phyloP scores from a whole-genome alignment of 2,329 filamentous ascomycete species.

The Colletotrichum falcatum region DNA sequence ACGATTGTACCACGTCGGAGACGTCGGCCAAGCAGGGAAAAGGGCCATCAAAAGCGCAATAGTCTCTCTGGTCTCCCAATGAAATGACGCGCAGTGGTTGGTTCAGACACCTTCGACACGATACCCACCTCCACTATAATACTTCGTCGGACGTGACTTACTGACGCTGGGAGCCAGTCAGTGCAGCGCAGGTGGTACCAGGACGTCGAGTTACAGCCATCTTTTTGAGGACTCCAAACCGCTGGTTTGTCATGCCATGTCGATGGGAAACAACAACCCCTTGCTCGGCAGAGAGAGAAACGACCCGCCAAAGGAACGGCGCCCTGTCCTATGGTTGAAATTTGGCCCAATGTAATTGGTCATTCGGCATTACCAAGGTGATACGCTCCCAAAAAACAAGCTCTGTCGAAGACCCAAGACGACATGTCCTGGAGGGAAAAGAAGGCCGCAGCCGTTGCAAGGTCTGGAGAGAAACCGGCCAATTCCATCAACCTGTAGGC shows the following conservation, averaged over 20 bases:
- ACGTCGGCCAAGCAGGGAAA: neutral
- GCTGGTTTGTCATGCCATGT: neutral
- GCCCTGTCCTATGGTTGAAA: neutral
- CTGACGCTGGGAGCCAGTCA: neutral
- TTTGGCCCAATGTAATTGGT: neutral
- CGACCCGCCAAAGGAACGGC: neutral
- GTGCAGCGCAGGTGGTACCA: neutral
- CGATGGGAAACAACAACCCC: no score
- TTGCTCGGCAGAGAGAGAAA: neutral
- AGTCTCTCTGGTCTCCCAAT: no score
- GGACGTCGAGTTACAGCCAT: neutral
- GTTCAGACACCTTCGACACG: neutral
- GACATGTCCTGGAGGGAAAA: neutral
- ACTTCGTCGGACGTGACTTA: no score
- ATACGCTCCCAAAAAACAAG: neutral
- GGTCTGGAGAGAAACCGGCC: neutral
- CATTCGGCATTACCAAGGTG: neutral
- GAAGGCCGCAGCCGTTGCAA: neutral
- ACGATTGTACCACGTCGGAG: neutral
- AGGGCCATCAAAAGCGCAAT: neutral
- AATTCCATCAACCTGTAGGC: neutral
- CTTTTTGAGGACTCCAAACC: neutral
- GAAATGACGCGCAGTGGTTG: neutral
- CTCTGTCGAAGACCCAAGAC: neutral
- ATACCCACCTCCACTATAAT: neutral